Evolutionary conservation across 495 filamentous ascomycete species (phyloP).

Genomic region (Glonium stellatum): DNA sequence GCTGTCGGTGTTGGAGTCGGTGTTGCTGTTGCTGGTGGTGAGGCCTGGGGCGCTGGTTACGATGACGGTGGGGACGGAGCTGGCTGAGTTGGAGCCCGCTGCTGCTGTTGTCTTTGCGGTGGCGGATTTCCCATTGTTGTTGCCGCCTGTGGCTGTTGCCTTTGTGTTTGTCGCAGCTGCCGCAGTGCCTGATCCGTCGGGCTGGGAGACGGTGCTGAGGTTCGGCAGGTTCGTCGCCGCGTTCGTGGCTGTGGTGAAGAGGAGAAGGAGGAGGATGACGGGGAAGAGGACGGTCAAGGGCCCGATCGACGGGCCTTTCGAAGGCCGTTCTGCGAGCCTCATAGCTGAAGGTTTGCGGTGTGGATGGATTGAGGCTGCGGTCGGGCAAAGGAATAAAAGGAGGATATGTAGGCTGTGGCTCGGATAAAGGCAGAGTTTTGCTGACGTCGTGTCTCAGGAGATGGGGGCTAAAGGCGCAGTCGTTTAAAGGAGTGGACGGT

Average conservation of each 20-base stretch:
- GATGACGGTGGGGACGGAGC: not conserved
- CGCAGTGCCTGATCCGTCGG: slow-evolving; percentile 7
- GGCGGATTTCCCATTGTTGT: slow-evolving; percentile 1
- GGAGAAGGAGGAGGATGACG: slow-evolving; percentile 20
- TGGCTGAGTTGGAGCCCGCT: not conserved
- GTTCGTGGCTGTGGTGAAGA: slow-evolving; percentile 14
- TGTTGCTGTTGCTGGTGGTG: too few species aligned
- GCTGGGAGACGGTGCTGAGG: slow-evolving; percentile 15
- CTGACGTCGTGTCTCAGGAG: slow-evolving; percentile 15
- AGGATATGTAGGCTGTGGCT: slow-evolving; percentile 13
- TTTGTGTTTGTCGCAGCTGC: not conserved
- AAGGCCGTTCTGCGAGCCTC: slow-evolving; percentile 22
- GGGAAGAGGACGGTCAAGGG: slow-evolving; percentile 23
- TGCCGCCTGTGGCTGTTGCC: not conserved
- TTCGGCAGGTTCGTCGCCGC: slow-evolving; percentile 22
- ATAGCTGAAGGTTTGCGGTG: slow-evolving; percentile 1
- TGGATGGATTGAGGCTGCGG: not conserved
- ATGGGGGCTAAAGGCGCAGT: slow-evolving; percentile 12
- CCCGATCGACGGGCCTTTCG: slow-evolving; percentile 23
- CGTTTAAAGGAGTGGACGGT: not conserved
- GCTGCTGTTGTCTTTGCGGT: slow-evolving; percentile 1
- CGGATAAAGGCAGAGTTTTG: slow-evolving; percentile 19
- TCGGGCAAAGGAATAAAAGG: not conserved
- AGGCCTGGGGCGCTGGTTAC: slow-evolving; percentile 7
- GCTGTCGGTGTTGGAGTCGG: too few species aligned